Base-by-base conservation (phyloP, 2,329 filamentous ascomycete species). In the Phyllosticta citriasiana region DNA sequence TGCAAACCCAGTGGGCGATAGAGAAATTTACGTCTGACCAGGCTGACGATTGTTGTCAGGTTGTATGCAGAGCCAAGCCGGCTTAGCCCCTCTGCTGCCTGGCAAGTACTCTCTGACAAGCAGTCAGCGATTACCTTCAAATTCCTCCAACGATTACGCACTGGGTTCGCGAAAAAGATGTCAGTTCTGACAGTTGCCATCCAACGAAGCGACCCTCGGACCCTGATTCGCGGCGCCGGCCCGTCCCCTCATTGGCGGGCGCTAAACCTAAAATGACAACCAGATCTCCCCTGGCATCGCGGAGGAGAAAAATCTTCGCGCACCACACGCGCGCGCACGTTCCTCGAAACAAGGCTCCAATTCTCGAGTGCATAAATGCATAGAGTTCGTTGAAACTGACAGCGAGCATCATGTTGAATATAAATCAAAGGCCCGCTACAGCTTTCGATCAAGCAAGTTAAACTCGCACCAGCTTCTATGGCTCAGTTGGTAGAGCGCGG, bases 401-500 rank as follows among this genome's bases (percentile, higher is more conserved):
- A 22, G 19, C 1, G 19, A 1, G 19, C 19, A 22, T 22, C 19
- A 22, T 30, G 27, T 0, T 7, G 27, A 30, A 56, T 22, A 14
- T 22, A n/a, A n/a, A n/a, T n/a, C n/a, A n/a, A n/a, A n/a, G n/a
- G n/a, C n/a, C n/a, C n/a, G n/a, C n/a, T n/a, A n/a, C n/a, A n/a
- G n/a, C n/a, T n/a, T n/a, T n/a, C n/a, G n/a, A n/a, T 9, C 19
- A 16, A 27, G 10, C 0, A 30, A 56, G 19, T 22, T 2, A 8
- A 51, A 10, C 47, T 22, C n/a, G 16, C 10, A 22, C 3, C 27
- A 25, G 57, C 57, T 59, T 55, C 57, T 59, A 59, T 59, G 57
- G 57, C 57, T 59, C 57, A 59, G 57, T 59, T 59, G 57, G 57
- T 59, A 59, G 57, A 59, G 57, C 57, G 57, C 57, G 57, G 58